Evolutionary conservation across 179 eudicot species (phyloP), one percentile per base, ranked within the genome.

Genomic region (Spergularia azorica): DNA sequence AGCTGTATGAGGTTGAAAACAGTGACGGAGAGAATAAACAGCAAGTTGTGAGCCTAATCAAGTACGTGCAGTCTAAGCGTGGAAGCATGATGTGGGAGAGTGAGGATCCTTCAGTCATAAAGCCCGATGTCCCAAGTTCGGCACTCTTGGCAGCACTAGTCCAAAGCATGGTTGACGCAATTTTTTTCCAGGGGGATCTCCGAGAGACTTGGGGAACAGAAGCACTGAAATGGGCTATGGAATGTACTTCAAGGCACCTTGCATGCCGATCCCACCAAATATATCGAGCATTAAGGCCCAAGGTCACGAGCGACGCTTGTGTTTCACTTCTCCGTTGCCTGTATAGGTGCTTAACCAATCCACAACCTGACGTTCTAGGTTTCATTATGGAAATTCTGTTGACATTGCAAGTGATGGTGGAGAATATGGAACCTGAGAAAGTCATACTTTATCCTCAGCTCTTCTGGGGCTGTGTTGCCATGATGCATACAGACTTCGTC

Each of bases 21-120:
- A 87, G 86, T 56, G 99, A 95, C 70, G 99, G 99, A 75, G 99
- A 95, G 86, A 95, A 95, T 76, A 95, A 92, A 84, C 99, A 95
- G 79, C 95, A 94, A 83, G 99, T 95, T 74, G 99, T 95, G 41
- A 95, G 93, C 85, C 86, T 95, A 70, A 95, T 95, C 73, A 95
- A 95, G 78, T 95, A 95, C 68, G 99, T 95, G 58, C 98, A 95
- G 79, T 95, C 99, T 21, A 95, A 95, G 84, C 88, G 98, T 55
- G 98, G 99, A 73, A 90, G 94, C 86, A 95, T 95, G 97, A 95
- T 95, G 99, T 95, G 99, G 99, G 99, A 95, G 82, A 95, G 91
- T 75, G 99, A 95, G 85, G 99, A 95, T 70, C 96, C 99, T 58
- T 87, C 93, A 0, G 89, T 94, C 18, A 77, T 87, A 39, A 95